Conservation (phyloP, 73 alveolate species). For the Paramecium caudatum region DNA sequence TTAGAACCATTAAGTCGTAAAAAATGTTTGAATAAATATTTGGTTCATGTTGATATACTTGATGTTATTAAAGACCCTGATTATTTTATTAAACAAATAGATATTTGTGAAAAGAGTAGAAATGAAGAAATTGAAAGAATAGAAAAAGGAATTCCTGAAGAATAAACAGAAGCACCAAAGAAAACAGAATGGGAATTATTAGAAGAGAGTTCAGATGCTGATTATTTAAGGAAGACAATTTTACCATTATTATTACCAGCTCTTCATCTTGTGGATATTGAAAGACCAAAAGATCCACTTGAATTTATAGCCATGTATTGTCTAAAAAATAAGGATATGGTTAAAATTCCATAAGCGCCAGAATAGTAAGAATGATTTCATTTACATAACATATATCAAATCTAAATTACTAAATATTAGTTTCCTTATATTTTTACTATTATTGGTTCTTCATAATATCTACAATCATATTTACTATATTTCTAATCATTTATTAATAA, state of each 20-base stretch:
- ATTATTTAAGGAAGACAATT: constrained; percentile 87
- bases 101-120: constrained; percentile 90
- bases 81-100: constrained; percentile 91
- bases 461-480: background rate
- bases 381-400: background rate
- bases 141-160: constrained; percentile 84
- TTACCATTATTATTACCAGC: constrained; percentile 89
- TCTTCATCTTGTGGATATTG: constrained; percentile 83
- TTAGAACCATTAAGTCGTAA: constrained; percentile 87
- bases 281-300: constrained; percentile 92
- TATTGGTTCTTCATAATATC: background rate
- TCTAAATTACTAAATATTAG: background rate
- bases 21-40: constrained; percentile 88
- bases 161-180: constrained; percentile 80
- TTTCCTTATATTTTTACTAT: background rate
- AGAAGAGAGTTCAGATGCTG: constrained; percentile 80
- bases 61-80: constrained; percentile 96
- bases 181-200: constrained; percentile 89
- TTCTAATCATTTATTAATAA: background rate
- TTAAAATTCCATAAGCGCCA: constrained; percentile 82
- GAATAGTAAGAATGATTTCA: constrained; percentile 35
- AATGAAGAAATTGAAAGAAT: constrained; percentile 89
- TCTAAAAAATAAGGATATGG: constrained; percentile 87
- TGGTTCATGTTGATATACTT: constrained; percentile 92
- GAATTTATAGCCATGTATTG: constrained; percentile 88